A percentile compares a stretch with the other conserved stretches of the same genome.
Conservation (phyloP, 2,329 filamentous ascomycete genomes). For the Aspergillus novofumigatus region DNA sequence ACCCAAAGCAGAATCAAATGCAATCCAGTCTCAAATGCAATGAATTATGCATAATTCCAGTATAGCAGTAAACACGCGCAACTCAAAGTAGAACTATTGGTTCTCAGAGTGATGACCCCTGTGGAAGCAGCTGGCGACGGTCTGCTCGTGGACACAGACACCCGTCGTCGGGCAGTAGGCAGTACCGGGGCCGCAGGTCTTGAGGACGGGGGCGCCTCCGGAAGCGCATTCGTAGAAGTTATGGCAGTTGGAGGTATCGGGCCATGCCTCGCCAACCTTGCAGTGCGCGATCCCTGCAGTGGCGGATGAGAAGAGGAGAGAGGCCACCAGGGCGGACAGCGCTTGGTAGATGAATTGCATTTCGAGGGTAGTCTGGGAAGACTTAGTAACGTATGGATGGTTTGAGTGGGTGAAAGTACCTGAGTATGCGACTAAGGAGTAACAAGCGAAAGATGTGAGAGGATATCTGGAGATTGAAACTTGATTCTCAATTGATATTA, state of each 20-base stretch:
- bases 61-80: too few species aligned
- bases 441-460: neutral
- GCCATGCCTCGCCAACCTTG: conserved; percentile 2
- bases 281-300: neutral
- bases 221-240: conserved; percentile 8
- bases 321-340: neutral
- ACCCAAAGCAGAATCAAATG: too few species aligned
- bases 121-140: neutral
- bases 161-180: conserved; percentile 4
- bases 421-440: neutral
- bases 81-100: too few species aligned
- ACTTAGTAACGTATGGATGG: neutral
- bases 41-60: too few species aligned
- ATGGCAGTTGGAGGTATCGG: conserved; percentile 6
- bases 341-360: neutral
- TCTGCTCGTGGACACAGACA: conserved; percentile 5
- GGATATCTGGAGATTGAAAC: neutral
- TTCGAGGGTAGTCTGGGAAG: neutral
- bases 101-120: neutral
- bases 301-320: neutral
- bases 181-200: conserved; percentile 8
- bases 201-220: conserved; percentile 5
- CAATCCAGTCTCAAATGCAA: too few species aligned
- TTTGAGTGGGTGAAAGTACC: neutral
- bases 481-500: neutral